Base-by-base conservation (phyloP, 164 flowering plant species). In the grape (Vitis vinifera) region DNA sequence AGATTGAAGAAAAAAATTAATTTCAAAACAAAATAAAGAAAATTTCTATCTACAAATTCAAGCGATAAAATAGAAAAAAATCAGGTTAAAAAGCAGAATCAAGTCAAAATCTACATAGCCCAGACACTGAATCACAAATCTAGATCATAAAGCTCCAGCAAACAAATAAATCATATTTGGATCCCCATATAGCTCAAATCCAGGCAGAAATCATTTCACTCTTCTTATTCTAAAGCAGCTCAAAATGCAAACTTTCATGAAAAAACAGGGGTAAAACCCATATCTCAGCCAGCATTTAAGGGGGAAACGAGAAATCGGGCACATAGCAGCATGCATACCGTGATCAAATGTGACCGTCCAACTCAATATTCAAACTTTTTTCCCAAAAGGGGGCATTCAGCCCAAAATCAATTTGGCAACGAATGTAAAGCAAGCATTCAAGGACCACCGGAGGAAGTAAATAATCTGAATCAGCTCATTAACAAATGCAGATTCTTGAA, bases 401-500 rank as follows among this genome's bases (percentile, higher is more conserved):
- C 44, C 44, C 44, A 37, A 37, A 37, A 37, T 37, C 44, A 37
- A 37, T 37, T 37, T 37, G 6, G 50, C 27, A 11, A 47, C 37
- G 31, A 13, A 55, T 8, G 10, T 9, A 10, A 1, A 29, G 9
- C 19, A 64, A 57, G 68, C 61, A 67, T 48, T 64, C 57, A 60
- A 67, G 76, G 68, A 68, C 79, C 79, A 70, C 69, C 51, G 49
- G 27, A 67, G 29, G 52, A 66, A 70, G 73, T 4, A 55, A 70
- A 78, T 60, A 62, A 58, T 58, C 31, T 72, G 59, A 51, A 27
- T 74, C 62, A 55, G 66, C 69, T 50, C 66, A 66, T 27, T 13
- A 50, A 62, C 48, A 47, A 73, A 69, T 73, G 73, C 67, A 69
- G 62, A 50, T 75, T 63, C 23, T 56, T 13, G 3, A 52, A 5